Evolutionary conservation across 1,284 basidiomycete species (phyloP).

Genomic region (Ganoderma leucocontextum): DNA sequence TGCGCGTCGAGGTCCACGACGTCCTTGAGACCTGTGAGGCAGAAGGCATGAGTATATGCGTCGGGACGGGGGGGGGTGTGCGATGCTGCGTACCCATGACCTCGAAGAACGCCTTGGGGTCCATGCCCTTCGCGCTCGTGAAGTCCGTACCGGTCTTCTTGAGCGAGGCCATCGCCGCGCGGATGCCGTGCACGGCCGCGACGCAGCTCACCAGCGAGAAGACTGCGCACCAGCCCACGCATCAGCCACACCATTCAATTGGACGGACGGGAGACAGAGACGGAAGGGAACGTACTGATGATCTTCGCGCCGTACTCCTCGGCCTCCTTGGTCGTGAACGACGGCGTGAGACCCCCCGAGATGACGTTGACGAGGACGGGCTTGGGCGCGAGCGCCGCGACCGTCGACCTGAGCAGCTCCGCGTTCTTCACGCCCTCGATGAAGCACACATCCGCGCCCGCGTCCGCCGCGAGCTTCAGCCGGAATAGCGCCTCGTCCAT

Average conservation of each 20-base stretch:
- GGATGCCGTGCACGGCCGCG: conserved; percentile 74
- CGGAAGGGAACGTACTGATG: conserved; percentile 60
- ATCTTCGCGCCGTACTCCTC: conserved; percentile 77
- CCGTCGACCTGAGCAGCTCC: conserved; percentile 69
- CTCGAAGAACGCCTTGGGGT: conserved; percentile 78
- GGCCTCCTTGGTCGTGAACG: conserved; percentile 73
- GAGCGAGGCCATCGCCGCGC: conserved; percentile 75
- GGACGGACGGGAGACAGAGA: not conserved
- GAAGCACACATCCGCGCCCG: conserved; percentile 86
- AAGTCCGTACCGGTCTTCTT: conserved; percentile 83
- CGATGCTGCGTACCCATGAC: conserved; percentile 61
- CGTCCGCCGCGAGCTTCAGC: conserved; percentile 75
- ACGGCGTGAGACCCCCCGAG: conserved; percentile 78
- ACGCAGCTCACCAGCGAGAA: conserved; percentile 78
- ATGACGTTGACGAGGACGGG: conserved; percentile 82
- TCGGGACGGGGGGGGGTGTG: too few species aligned
- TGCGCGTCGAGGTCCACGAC: conserved; percentile 63
- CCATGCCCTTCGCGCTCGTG: conserved; percentile 74
- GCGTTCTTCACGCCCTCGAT: conserved; percentile 83
- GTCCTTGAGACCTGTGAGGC: conserved; percentile 57
- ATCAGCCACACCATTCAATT: not conserved
- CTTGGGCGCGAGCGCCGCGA: conserved; percentile 72
- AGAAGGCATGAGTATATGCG: not conserved
- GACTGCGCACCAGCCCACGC: conserved; percentile 46
- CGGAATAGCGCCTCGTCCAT: conserved; percentile 83